These are phyloP conservation scores for Fusarium transvaalense DNA, from an alignment of 2,329 filamentous ascomycete genomes.

Conservation along the genomic window DNA sequence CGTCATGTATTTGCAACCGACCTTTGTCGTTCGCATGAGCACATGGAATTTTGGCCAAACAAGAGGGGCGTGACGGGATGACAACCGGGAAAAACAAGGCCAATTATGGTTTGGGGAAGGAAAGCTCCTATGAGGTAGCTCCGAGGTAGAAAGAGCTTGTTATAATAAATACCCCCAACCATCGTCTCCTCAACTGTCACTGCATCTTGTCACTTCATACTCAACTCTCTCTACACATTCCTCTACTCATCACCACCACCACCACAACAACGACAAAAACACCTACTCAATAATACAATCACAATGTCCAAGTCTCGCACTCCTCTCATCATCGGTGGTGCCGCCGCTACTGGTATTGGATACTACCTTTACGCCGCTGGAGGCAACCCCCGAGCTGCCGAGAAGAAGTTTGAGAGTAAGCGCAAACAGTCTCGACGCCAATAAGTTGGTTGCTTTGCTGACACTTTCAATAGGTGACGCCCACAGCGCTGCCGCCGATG, in stretches of 20 bases:
- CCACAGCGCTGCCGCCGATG: conserved; percentile 73
- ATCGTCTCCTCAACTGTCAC: conserved; percentile 28
- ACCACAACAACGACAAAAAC: not conserved
- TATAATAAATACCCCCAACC: conserved; percentile 40
- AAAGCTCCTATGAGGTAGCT: conserved; percentile 30
- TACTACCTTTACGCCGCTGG: conserved; percentile 95
- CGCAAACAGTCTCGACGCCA: not conserved
- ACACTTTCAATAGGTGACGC: conserved; percentile 74
- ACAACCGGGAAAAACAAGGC: conserved; percentile 30
- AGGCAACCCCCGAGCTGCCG: conserved; percentile 82
- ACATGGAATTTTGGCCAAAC: conserved; percentile 30
- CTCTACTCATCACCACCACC: not conserved
- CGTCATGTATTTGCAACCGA: conserved; percentile 48
- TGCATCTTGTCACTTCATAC: conserved; percentile 18
- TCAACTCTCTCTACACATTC: conserved; percentile 1
- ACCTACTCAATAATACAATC: conserved; percentile 1
- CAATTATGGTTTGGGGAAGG: conserved; percentile 8
- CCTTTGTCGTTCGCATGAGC: conserved; percentile 35
- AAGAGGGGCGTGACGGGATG: conserved; percentile 18
- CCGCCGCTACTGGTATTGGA: conserved; percentile 75
- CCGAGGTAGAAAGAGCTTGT: conserved; percentile 7
- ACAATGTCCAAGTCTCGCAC: conserved; percentile 60
- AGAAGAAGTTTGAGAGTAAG: conserved; percentile 88
- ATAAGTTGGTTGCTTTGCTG: conserved; percentile 4
- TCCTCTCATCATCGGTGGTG: conserved; percentile 68